Base-by-base conservation (phyloP, 805 yeast genomes). In the Kodamaea fukazawae region DNA sequence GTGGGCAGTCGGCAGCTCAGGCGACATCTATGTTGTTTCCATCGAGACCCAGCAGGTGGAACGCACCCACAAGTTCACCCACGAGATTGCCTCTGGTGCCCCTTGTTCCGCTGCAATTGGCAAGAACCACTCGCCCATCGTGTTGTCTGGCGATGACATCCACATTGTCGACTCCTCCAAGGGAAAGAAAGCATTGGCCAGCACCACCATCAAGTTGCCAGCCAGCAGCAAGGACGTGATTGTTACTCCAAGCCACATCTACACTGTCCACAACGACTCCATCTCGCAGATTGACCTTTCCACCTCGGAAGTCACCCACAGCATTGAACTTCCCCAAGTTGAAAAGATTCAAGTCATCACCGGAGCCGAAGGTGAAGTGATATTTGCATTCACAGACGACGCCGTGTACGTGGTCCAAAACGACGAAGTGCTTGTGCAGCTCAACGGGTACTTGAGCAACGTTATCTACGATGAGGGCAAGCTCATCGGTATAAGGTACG, bases 401-500 rank as follows among this genome's bases (percentile, higher is more conserved):
- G 63, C 60, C 2, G 53, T 68, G 7, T 60, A 59, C 32, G 46
- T 70, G 2, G 65, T 66, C 37, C 42, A 33, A 15, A 29, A 42
- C 13, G 17, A 17, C 29, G 29, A 36, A 8, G 23, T 36, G 14
- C 23, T 29, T 18, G 7, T 26, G 4, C 34, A 32, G 22, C 23
- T 36, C 29, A 25, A 23, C 23, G 30, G 22, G 2, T 26, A 13
- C 4, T 57, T 61, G 39, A 42, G 51, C 32, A 55, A 58, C 42
- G 50, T 51, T 16, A 69, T 68, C 48, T 68, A 65, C 36, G 55
- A 43, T 16, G 37, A 37, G 38, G 55, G 58, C n/a, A 59, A 57
- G 18, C 55, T 65, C 12, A 56, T 61, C 9, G 71, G 75, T 8
- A 73, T 75, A 11, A 63, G 66, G 65, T 61, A 57, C 48, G 65